Evolutionary conservation across 306 rosid genomes (phyloP), one percentile per base, ranked within the genome.

Genomic region (Gillenia trifoliata): DNA sequence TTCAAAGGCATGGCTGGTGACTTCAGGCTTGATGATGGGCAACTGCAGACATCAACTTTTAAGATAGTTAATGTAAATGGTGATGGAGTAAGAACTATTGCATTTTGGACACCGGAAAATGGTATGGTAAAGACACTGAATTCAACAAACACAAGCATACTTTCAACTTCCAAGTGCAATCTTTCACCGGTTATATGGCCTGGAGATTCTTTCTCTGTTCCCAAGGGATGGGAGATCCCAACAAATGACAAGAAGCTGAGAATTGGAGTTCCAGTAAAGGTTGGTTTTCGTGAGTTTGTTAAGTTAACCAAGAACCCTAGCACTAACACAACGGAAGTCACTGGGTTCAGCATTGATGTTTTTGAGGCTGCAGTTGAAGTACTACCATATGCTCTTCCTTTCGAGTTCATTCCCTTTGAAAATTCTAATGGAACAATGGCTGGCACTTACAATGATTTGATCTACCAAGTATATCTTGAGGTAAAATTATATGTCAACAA

Each of bases 1-100:
- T 84, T 89, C 65, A 52, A 4, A 40, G 92, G 92, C 20, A 43
- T 87, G 6, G 66, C 88, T 11, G 87, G 92, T 38, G 80, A 83
- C 10, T 83, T 85, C 23, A 55, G 20, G 8, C 78, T 89, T 19
- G 28, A 64, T 11, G 67, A 77, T 31, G 82, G 87, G 41, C 68
- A 80, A 29, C 50, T 84, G n/a, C 73, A 78, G 40, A 64, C 76
- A 17, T 45, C 89, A 3, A 69, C 30, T 3, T 71, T 78, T 70
- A 78, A 84, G 78, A 82, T 89, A 43, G 7, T 89, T 1, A 86
- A 86, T 22, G 72, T 83, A 61, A 50, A 62, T 34, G 84, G 79
- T 25, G 26, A 75, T 34, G 70, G 72, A 6, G 59, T 26, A n/a
- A 78, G 68, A 36, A 4, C 19, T 10, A 3, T 79, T 11, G 83